These are phyloP conservation scores for Sporothrix brunneoviolacea DNA, from an alignment of 2,329 filamentous ascomycete genomes.

Conservation along the genomic window DNA sequence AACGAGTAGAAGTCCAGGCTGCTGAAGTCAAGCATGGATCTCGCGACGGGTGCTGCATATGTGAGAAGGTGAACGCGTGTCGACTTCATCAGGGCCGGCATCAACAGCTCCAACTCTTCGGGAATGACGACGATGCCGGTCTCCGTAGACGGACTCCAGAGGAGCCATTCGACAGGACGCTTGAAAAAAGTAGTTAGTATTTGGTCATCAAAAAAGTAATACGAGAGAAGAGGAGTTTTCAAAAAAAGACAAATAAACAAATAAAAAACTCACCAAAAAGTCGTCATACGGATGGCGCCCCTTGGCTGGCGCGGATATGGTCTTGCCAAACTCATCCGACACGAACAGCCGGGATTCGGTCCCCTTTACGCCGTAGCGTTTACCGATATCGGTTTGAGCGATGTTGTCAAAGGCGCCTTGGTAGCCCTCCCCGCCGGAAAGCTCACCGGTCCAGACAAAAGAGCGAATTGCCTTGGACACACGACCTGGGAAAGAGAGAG, in stretches of 20 bases:
- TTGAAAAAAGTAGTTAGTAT: neutral
- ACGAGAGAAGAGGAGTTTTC: neutral
- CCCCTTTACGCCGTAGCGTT: conserved; percentile 2
- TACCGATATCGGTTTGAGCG: conserved; percentile 2
- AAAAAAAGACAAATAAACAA: conserved; percentile 20
- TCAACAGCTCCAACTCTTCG: conserved; percentile 54
- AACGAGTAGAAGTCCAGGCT: conserved; percentile 44
- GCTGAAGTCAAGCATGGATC: conserved; percentile 54
- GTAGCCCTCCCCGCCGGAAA: neutral
- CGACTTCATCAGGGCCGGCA: conserved; percentile 36
- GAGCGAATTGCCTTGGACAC: neutral
- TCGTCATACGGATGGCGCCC: conserved; percentile 23
- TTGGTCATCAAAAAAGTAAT: too few relatives aligned
- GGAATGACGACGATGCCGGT: conserved; percentile 53
- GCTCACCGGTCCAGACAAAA: conserved; percentile 12
- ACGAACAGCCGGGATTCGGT: conserved; percentile 27
- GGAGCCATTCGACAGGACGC: conserved; percentile 53
- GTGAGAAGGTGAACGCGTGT: conserved; percentile 29
- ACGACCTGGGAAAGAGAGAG: conserved; percentile 6
- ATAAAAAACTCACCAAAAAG: conserved; percentile 26
- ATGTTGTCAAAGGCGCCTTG: conserved; percentile 6
- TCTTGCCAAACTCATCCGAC: conserved; percentile 41
- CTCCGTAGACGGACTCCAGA: conserved; percentile 43
- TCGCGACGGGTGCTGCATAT: conserved; percentile 55
- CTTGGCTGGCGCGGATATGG: conserved; percentile 29